Evolutionary conservation across 2,329 filamentous ascomycete species (phyloP).

Genomic region (Aaosphaeria pasadenensis): DNA sequence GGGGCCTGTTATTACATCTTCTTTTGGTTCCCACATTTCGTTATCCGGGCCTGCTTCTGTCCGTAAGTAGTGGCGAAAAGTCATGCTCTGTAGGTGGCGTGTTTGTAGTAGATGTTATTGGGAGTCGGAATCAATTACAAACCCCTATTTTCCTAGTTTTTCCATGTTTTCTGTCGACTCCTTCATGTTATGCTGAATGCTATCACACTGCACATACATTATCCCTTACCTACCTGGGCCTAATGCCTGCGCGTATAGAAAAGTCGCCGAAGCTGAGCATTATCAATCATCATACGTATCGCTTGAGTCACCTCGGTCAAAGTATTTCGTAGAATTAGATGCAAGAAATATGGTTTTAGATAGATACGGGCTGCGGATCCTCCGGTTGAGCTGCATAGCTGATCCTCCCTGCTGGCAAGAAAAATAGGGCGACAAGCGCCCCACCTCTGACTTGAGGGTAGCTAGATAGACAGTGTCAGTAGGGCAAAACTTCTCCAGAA

Average conservation of each 20-base stretch:
- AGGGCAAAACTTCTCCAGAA: neutral
- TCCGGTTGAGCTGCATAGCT: slow-evolving; percentile 47
- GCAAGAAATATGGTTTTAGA: neutral
- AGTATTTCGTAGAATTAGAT: no score
- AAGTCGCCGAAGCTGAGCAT: no score
- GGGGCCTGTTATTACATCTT: slow-evolving; percentile 28
- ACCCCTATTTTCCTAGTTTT: neutral
- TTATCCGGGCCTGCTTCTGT: slow-evolving; percentile 33
- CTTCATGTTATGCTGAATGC: no score
- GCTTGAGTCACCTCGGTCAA: no score
- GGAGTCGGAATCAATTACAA: neutral
- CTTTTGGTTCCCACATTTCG: slow-evolving; percentile 32
- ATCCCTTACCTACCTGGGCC: no score
- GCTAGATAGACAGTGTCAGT: slow-evolving; percentile 6
- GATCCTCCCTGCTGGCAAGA: slow-evolving; percentile 55
- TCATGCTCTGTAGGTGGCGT: neutral
- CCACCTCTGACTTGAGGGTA: slow-evolving; percentile 54
- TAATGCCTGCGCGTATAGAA: no score
- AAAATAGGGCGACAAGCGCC: slow-evolving; percentile 53
- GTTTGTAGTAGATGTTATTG: neutral
- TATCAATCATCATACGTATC: no score
- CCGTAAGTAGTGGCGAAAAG: slow-evolving; percentile 10
- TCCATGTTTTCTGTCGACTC: neutral
- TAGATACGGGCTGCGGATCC: slow-evolving; percentile 38
- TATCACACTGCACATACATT: no score